phyloP scores from a whole-genome alignment of 768 basidiomycete genomes.

The Tricholoma furcatifolium region DNA sequence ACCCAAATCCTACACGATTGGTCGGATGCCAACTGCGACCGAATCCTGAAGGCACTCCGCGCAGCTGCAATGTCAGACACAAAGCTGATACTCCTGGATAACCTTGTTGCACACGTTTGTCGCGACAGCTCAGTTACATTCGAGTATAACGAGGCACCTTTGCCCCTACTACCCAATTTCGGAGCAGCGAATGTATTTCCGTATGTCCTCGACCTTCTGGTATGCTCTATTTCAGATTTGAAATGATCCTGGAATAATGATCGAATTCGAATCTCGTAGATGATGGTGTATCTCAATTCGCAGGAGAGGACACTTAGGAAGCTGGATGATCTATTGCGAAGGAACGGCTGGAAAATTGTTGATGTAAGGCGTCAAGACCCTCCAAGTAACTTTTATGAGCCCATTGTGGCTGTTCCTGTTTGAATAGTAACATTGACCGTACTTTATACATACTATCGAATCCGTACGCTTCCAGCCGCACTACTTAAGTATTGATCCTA shows the following conservation, averaged over 20 bases:
- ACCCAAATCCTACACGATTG: constrained; percentile 39
- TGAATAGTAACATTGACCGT: too few relatives aligned
- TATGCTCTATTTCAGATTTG: not conserved
- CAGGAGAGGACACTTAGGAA: constrained; percentile 11
- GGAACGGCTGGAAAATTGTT: constrained; percentile 9
- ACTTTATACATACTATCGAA: too few relatives aligned
- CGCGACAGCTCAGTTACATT: not conserved
- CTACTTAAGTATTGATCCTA: too few relatives aligned
- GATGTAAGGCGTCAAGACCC: constrained; percentile 4
- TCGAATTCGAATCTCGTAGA: not conserved
- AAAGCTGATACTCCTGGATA: constrained; percentile 37
- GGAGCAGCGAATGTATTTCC: constrained; percentile 8
- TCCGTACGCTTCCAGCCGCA: too few relatives aligned
- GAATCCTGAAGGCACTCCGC: constrained; percentile 33
- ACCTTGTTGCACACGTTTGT: constrained; percentile 28
- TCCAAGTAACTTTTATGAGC: constrained; percentile 10
- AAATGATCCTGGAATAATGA: not conserved
- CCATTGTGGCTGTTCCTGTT: constrained; percentile 4
- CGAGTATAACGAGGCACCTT: constrained; percentile 1
- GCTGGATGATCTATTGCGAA: constrained; percentile 3
- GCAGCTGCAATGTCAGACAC: constrained; percentile 30
- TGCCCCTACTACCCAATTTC: constrained; percentile 8
- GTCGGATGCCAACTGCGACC: constrained; percentile 27
- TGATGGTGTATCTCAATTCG: constrained; percentile 13
- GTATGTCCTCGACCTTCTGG: constrained; percentile 6